These are phyloP conservation scores for Lactarius sp. DNA, from an alignment of 768 basidiomycete species.

Conservation along the genomic window DNA sequence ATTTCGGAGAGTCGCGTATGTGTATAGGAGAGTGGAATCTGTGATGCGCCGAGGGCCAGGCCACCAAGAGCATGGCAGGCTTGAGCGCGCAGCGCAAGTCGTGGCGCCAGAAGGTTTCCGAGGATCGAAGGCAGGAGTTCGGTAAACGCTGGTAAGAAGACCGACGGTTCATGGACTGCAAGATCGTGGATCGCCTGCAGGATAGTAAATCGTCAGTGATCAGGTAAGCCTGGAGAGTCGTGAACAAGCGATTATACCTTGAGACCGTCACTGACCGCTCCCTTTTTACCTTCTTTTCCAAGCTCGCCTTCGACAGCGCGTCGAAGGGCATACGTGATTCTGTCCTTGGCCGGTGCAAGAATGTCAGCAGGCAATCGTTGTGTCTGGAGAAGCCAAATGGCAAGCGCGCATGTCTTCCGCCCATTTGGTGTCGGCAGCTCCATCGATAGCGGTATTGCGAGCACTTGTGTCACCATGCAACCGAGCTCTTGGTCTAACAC, in stretches of 20 bases:
- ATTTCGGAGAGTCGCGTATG: conserved; percentile 51
- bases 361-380: conserved; percentile 64
- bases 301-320: conserved; percentile 80
- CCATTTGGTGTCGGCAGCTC: conserved; percentile 75
- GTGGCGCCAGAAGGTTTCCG: conserved; percentile 56
- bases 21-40: conserved; percentile 42
- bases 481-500: conserved; percentile 52
- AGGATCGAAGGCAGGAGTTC: conserved; percentile 59
- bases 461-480: conserved; percentile 53
- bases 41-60: conserved; percentile 50
- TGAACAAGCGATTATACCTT: conserved; percentile 43
- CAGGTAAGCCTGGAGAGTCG: background rate
- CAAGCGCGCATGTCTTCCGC: conserved; percentile 78
- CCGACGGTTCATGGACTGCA: conserved; percentile 52
- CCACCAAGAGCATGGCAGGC: conserved; percentile 76
- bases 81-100: conserved; percentile 58
- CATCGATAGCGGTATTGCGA: conserved; percentile 68
- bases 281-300: conserved; percentile 87
- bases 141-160: conserved; percentile 66
- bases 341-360: conserved; percentile 55
- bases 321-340: conserved; percentile 67
- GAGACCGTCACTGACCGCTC: conserved; percentile 70
- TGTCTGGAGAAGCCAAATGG: conserved; percentile 67
- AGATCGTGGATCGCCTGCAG: conserved; percentile 69
- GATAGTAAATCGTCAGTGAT: conserved; percentile 9